Percentiles rank a stretch among this genome's conserved stretches.
Evolutionary conservation across 306 rosid genomes (phyloP).

Genomic region (Castanea crenata): DNA sequence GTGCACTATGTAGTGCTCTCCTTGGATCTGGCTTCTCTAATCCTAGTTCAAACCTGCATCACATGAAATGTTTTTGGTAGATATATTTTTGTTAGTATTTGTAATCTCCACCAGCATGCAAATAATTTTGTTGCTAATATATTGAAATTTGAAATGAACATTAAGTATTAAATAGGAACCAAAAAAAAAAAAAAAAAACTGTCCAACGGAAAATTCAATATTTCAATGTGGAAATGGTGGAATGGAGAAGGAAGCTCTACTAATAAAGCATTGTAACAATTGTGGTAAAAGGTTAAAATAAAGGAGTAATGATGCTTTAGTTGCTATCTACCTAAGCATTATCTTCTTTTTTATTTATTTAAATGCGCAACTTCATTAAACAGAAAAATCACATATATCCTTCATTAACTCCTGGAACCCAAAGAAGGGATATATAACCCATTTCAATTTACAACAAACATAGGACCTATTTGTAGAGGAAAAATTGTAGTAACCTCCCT

Average conservation of each 20-base stretch:
- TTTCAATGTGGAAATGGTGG: not conserved
- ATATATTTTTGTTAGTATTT: not conserved
- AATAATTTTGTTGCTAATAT: not conserved
- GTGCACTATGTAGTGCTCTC: slow-evolving; percentile 84
- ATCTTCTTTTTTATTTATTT: not conserved
- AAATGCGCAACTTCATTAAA: no score
- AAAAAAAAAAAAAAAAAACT: not conserved
- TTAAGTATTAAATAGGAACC: no score
- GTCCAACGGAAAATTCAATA: not conserved
- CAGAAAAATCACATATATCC: no score
- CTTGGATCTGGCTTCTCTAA: slow-evolving; percentile 91
- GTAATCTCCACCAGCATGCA: not conserved
- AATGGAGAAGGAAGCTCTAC: not conserved
- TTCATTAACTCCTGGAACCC: no score
- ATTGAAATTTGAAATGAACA: not conserved
- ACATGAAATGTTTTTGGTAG: not conserved
- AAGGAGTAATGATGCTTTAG: not conserved
- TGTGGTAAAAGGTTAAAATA: not conserved
- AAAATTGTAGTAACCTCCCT: no score
- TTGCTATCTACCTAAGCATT: not conserved
- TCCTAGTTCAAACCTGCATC: slow-evolving; percentile 85
- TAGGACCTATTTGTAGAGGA: no score
- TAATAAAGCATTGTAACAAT: not conserved
- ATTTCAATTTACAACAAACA: no score
- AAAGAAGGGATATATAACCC: no score